Evolutionary conservation across 257 asterid species (phyloP).

Genomic region (Marsdenia floribunda): DNA sequence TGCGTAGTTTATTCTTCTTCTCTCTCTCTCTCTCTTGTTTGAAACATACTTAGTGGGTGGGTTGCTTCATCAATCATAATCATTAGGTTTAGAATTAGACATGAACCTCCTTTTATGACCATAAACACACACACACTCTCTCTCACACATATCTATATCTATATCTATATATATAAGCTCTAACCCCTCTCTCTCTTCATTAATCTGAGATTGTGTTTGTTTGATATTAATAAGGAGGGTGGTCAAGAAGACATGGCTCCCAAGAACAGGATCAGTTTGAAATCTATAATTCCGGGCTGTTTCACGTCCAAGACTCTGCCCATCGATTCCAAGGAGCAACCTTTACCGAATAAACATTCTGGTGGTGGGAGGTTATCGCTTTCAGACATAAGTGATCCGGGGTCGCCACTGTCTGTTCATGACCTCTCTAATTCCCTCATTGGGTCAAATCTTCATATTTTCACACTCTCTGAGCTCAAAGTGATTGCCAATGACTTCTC

Average conservation of each 20-base stretch:
- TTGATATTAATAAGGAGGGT: not conserved
- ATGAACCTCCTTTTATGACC: not conserved
- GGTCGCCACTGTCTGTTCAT: slow-evolving; percentile 38
- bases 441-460: slow-evolving; percentile 63
- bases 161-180: not conserved
- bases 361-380: slow-evolving; percentile 40
- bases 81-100: not conserved
- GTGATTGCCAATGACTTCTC: slow-evolving; percentile 48
- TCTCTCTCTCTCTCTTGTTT: not conserved
- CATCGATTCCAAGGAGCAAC: slow-evolving; percentile 15
- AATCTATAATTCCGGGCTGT: slow-evolving; percentile 22
- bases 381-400: slow-evolving; percentile 57
- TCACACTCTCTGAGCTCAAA: slow-evolving; percentile 50
- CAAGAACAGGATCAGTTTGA: slow-evolving; percentile 14
- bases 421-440: slow-evolving; percentile 52
- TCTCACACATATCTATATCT: not conserved
- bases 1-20: not conserved
- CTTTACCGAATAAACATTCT: slow-evolving; percentile 18
- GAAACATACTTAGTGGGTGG: slow-evolving; percentile 6
- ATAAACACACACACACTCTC: not conserved
- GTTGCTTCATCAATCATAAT: slow-evolving; percentile 12
- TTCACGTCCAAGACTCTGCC: slow-evolving; percentile 21
- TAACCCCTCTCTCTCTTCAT: slow-evolving; percentile 4
- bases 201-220: no score
- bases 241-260: slow-evolving; percentile 17